Conservation (phyloP, 2,329 filamentous ascomycete genomes). For the Ilyonectria destructans region DNA sequence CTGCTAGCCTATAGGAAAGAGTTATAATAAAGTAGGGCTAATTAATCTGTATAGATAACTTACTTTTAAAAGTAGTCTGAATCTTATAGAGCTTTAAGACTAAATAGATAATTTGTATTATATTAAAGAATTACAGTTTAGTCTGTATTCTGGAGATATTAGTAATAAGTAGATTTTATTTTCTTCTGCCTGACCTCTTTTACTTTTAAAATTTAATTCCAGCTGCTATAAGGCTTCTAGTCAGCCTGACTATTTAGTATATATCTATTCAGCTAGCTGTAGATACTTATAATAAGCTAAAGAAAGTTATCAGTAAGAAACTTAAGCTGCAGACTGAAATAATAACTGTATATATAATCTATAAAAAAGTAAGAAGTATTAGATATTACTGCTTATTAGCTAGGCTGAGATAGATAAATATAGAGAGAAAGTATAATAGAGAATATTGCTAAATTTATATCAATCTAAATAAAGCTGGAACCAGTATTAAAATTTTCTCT, state of each 20-base stretch:
- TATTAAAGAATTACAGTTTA: not conserved
- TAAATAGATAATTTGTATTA: conserved; percentile 31
- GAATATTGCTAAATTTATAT: too few species aligned
- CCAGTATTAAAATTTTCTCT: too few species aligned
- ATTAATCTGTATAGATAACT: too few species aligned
- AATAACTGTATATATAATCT: not conserved
- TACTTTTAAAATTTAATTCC: conserved; percentile 15
- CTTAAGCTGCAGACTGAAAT: not conserved
- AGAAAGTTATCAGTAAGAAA: not conserved
- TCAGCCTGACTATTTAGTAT: conserved; percentile 75
- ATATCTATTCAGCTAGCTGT: not conserved
- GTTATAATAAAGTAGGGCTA: too few species aligned
- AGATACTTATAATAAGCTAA: not conserved
- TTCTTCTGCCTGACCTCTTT: conserved; percentile 10
- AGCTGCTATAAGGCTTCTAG: conserved; percentile 71
- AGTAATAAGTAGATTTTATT: conserved; percentile 15
- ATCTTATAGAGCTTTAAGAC: conserved; percentile 50
- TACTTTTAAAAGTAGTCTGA: not conserved
- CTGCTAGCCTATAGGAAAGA: too few species aligned
- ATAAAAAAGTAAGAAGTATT: conserved; percentile 2
- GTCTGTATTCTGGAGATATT: not conserved
- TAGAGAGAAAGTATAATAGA: too few species aligned
- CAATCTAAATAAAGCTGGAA: too few species aligned
- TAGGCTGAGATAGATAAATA: not conserved
- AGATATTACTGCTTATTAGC: not conserved